Conservation (phyloP, 1,284 basidiomycete genomes). For the Exsudoporus floridanus region DNA sequence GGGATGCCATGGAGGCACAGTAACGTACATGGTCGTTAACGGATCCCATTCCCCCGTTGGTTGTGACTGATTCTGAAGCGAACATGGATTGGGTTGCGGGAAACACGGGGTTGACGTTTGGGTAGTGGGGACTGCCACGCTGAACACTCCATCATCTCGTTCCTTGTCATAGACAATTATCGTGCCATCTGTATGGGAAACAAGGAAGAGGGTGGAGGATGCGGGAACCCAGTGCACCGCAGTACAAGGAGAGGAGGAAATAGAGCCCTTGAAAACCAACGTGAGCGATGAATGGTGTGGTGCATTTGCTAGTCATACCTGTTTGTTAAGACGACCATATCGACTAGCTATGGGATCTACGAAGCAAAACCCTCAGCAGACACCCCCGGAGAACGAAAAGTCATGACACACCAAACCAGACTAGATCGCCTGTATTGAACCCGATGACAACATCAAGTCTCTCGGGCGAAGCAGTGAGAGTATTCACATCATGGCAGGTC, state of each 20-base stretch:
- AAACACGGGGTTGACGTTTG: conserved; percentile 14
- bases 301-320: conserved; percentile 43
- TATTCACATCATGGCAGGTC: conserved; percentile 89
- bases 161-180: conserved; percentile 88
- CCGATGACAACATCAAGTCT: conserved; percentile 90
- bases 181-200: conserved; percentile 88
- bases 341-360: conserved; percentile 80
- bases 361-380: conserved; percentile 1
- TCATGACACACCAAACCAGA: conserved; percentile 76
- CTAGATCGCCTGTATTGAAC: conserved; percentile 87
- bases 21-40: conserved; percentile 72
- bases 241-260: conserved; percentile 36
- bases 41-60: conserved; percentile 61
- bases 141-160: conserved; percentile 80
- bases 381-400: not conserved
- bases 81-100: conserved; percentile 10
- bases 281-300: conserved; percentile 20
- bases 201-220: conserved; percentile 82
- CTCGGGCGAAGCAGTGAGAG: conserved; percentile 72
- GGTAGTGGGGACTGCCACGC: conserved; percentile 51
- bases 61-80: conserved; percentile 13
- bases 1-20: conserved; percentile 80
- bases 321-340: conserved; percentile 91
- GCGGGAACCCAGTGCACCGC: conserved; percentile 88
- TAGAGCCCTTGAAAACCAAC: conserved; percentile 19